phyloP scores from a whole-genome alignment of 805 yeast species.

The Saccharomycopsis guyanensis region DNA sequence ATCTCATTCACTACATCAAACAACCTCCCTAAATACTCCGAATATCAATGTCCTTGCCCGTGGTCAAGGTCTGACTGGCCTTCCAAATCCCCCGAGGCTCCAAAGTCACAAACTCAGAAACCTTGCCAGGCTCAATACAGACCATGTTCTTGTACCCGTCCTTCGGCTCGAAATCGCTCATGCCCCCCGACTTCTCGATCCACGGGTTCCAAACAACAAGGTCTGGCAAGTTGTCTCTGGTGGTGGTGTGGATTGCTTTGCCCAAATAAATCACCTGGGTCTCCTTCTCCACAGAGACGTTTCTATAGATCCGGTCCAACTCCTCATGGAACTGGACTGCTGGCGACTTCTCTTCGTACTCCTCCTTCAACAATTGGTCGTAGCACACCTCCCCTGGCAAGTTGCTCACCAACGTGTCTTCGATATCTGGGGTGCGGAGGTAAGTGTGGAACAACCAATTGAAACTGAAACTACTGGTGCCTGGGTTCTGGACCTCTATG shows the following conservation, averaged over 20 bases:
- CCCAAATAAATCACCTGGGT: conserved; percentile 68
- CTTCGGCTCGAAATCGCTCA: conserved; percentile 87
- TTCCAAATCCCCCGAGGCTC: conserved; percentile 70
- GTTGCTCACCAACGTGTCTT: conserved; percentile 70
- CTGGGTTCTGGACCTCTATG: conserved; percentile 72
- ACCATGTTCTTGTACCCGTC: conserved; percentile 80
- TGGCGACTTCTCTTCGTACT: conserved; percentile 67
- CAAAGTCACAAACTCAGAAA: conserved; percentile 55
- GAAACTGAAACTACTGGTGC: conserved; percentile 60
- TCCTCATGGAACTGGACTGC: conserved; percentile 68
- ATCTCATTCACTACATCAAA: too few relatives aligned
- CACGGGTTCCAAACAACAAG: conserved; percentile 98
- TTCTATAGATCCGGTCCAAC: conserved; percentile 75
- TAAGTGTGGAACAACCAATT: conserved; percentile 95
- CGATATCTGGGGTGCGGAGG: conserved; percentile 66
- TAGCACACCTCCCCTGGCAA: conserved; percentile 62
- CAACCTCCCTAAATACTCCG: too few relatives aligned
- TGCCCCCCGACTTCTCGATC: conserved; percentile 70
- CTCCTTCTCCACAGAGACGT: conserved; percentile 44
- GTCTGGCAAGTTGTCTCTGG: conserved; percentile 54
- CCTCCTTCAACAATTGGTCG: conserved; percentile 65
- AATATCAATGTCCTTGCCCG: conserved; percentile 52
- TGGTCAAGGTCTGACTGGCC: conserved; percentile 50
- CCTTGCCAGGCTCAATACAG: conserved; percentile 92
- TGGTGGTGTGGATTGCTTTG: conserved; percentile 59